A percentile compares a stretch with the other conserved stretches of the same genome.
Conservation (phyloP, 2,329 filamentous ascomycete species). For the Decorospora gaudefroyi region DNA sequence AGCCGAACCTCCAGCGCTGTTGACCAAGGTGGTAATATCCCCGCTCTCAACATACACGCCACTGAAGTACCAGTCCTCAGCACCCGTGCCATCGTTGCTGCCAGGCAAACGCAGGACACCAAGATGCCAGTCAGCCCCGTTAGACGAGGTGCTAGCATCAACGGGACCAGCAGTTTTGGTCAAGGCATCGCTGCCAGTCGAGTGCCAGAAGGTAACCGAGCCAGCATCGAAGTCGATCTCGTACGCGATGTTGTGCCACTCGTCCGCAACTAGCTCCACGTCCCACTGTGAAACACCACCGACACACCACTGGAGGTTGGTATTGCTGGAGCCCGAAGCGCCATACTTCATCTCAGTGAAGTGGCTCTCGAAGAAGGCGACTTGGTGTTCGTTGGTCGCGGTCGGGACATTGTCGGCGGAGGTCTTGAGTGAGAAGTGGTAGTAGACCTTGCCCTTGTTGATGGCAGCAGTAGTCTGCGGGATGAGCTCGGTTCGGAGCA, state of each 20-base stretch:
- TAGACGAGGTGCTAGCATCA: slow-evolving; percentile 63
- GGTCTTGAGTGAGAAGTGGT: slow-evolving; percentile 71
- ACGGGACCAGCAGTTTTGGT: slow-evolving; percentile 64
- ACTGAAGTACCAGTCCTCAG: slow-evolving; percentile 73
- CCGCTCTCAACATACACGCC: slow-evolving; percentile 72
- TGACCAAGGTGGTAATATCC: slow-evolving; percentile 41
- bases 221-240: slow-evolving; percentile 68
- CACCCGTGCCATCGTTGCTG: slow-evolving; percentile 55
- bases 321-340: slow-evolving; percentile 54
- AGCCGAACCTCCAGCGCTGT: slow-evolving; percentile 21
- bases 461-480: slow-evolving; percentile 69
- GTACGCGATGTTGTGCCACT: slow-evolving; percentile 78
- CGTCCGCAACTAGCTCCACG: slow-evolving; percentile 62
- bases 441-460: slow-evolving; percentile 67
- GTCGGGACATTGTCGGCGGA: slow-evolving; percentile 63
- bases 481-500: slow-evolving; percentile 75
- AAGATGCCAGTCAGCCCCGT: slow-evolving; percentile 73
- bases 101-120: slow-evolving; percentile 69
- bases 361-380: slow-evolving; percentile 68
- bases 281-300: slow-evolving; percentile 65
- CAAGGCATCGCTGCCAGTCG: slow-evolving; percentile 63
- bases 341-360: slow-evolving; percentile 76
- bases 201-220: slow-evolving; percentile 71
- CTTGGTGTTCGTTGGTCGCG: slow-evolving; percentile 68
- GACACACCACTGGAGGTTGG: slow-evolving; percentile 67